Evolutionary conservation across 768 basidiomycete species (phyloP), one percentile per base, ranked within the genome.

Genomic region (Coprinopsis sp.): DNA sequence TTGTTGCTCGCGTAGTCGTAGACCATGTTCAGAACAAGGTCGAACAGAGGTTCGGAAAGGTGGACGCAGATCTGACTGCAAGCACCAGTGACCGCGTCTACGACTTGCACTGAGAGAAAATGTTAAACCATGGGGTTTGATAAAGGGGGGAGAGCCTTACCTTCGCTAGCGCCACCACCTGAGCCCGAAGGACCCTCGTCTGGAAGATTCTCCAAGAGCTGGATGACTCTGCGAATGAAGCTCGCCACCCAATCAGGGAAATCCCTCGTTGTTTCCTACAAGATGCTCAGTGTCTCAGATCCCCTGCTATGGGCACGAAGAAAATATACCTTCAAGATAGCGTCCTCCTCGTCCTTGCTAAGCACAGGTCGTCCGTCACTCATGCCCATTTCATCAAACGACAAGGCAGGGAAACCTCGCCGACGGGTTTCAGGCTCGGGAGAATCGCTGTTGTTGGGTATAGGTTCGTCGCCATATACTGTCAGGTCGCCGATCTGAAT

Each of bases 1-100:
- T 91, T 92, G 2, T 86, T 82, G 16, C 85, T 89, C 1, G 82
- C 87, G 58, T 96, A 95, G 44, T 93, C 82, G 56, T 74, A 86
- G 33, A 93, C 82, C 36, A 95, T 72, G 54, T 87, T 86, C 54
- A 97, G 70, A 11, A 90, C 86, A 40, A 91, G 77, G 58, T 90
- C 87, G 60, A 94, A 94, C 37, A 94, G 74, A 27, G 72, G 66
- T 48, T 87, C 81, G 3, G 86, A 87, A 3, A 87, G 66, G 62
- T 88, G 86, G 12, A 79, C 74, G 64, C 83, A 87, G 33, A 90
- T 86, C 57, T 84, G 81, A 58, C 78, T 83, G 69, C 85, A 89
- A 2, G 86, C 84, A 24, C 80, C 76, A 23, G 77, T 78, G 18
- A 90, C 85, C 10, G 84, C 81, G 60, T 90, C 86, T 21, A 90